These are phyloP conservation scores for Saccharum officinarum DNA, from an alignment of 176 grass and related monocot species.

Conservation along the genomic window DNA sequence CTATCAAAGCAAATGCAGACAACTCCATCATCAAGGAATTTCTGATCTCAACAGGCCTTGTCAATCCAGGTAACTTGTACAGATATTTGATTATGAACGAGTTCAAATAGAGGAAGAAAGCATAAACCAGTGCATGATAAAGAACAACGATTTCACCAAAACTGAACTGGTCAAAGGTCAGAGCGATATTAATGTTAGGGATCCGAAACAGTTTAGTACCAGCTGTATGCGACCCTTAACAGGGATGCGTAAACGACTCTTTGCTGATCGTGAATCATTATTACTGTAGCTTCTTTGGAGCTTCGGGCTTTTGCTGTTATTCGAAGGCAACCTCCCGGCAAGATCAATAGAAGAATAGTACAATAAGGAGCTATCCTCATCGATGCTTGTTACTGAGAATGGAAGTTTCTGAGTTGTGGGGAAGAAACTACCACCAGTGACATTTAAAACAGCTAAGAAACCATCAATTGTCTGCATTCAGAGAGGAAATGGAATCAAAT, in stretches of 20 bases:
- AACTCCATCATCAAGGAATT: background rate
- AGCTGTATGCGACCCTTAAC: constrained; percentile 87
- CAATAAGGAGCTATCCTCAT: constrained; percentile 84
- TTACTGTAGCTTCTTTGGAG: constrained; percentile 65
- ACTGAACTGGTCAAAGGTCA: background rate
- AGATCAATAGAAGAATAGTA: constrained; percentile 96
- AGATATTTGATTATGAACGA: constrained; percentile 6
- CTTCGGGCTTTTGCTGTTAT: constrained; percentile 57
- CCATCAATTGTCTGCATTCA: constrained; percentile 84
- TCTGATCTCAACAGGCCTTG: background rate
- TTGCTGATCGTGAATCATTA: constrained; percentile 77
- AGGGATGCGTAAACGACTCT: constrained; percentile 89
- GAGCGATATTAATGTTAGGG: constrained; percentile 14
- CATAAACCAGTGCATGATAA: background rate
- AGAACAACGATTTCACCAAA: constrained; percentile 19
- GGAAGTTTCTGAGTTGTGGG: constrained; percentile 82
- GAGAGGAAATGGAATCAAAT: constrained; percentile 35
- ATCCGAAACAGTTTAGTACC: constrained; percentile 58
- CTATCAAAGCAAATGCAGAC: constrained; percentile 20
- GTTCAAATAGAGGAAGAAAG: background rate
- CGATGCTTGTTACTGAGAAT: constrained; percentile 83
- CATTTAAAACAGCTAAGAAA: constrained; percentile 81
- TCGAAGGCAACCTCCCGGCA: constrained; percentile 52
- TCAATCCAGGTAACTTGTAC: background rate
- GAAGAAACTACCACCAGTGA: constrained; percentile 84